phyloP scores from a whole-genome alignment of 1,139 yeast species.

The Suzukiozyma palmioleophila region DNA sequence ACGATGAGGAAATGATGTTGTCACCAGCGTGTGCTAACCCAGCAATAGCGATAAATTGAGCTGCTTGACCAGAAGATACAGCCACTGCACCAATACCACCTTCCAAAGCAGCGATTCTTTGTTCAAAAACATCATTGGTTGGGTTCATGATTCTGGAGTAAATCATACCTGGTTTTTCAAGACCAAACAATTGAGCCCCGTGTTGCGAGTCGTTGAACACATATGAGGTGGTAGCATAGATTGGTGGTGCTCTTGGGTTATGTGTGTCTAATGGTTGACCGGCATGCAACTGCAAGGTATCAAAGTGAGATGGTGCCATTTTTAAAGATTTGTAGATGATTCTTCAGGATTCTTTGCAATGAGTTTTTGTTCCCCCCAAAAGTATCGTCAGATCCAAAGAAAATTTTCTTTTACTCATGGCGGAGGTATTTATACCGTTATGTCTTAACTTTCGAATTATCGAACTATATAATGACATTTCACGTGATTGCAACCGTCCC shows the following conservation, averaged over 20 bases:
- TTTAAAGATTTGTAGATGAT: background rate
- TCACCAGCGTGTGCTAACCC: conserved; percentile 87
- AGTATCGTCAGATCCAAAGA: no score
- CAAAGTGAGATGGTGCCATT: conserved; percentile 56
- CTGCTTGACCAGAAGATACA: conserved; percentile 93
- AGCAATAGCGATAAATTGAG: conserved; percentile 80
- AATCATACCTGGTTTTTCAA: conserved; percentile 76
- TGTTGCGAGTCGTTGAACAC: conserved; percentile 84
- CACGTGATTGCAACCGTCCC: conserved; percentile 1
- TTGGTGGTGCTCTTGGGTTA: conserved; percentile 84
- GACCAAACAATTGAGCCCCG: conserved; percentile 86
- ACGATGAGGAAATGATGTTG: conserved; percentile 84
- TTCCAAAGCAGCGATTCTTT: conserved; percentile 89
- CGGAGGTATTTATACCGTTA: no score
- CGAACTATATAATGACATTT: background rate
- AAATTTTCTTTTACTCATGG: no score
- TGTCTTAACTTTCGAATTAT: background rate
- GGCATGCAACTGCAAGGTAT: conserved; percentile 91
- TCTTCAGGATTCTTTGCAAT: no score
- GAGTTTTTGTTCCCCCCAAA: no score
- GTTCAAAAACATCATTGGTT: conserved; percentile 84
- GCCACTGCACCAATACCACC: conserved; percentile 90
- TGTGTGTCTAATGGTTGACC: conserved; percentile 68
- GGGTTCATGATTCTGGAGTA: conserved; percentile 93
- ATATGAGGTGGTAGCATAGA: conserved; percentile 82